Evolutionary conservation across 768 basidiomycete genomes (phyloP), one percentile per base, ranked within the genome.

Genomic region (Cubamyces lactineus): DNA sequence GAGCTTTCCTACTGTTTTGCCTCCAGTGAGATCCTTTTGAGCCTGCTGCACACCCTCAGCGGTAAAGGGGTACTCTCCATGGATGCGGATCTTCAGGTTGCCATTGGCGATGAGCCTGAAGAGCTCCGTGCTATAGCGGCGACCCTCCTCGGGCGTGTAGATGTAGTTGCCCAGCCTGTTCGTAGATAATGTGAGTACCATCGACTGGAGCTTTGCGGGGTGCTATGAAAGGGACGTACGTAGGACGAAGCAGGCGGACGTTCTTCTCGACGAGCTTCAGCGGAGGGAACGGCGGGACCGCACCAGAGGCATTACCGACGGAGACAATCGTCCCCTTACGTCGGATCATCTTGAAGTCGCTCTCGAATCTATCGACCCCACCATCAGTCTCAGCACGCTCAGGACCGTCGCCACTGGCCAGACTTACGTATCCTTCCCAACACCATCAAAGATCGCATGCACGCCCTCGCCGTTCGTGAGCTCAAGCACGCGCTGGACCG

Each of bases 231-330:
- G 53, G 23, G 15, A 58, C 67, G 24, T 34, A 93, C 91, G 80
- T 84, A n/a, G 92, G 92, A 38, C 91, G 86, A 48, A 86, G 66
- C 11, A 93, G 76, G 66, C 87, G 91, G 66, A 96, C 71, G 67
- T 96, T 96, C 79, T 95, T 98, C 62, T 86, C 82, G 0, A 80
- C 76, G 12, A 98, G 84, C 67, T 84, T 89, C 51, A 91, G 75
- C 0, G 90, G 83, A 2, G 87, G 76, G 71, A 97, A 87, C 0
- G 92, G 88, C 34, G 85, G 84, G 2, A 92, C 89, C 7, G 88
- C 75, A 2, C 95, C 95, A 7, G 94, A 96, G 0, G 96, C 93
- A 68, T 98, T 98, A 0, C 97, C 97, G 55, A 94, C 84, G 7
- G 87, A 88, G 15, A 97, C 91, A 39, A 97, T 82, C 0, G 94